phyloP scores from a whole-genome alignment of 768 basidiomycete species.

The Thelephora ganbajun region DNA sequence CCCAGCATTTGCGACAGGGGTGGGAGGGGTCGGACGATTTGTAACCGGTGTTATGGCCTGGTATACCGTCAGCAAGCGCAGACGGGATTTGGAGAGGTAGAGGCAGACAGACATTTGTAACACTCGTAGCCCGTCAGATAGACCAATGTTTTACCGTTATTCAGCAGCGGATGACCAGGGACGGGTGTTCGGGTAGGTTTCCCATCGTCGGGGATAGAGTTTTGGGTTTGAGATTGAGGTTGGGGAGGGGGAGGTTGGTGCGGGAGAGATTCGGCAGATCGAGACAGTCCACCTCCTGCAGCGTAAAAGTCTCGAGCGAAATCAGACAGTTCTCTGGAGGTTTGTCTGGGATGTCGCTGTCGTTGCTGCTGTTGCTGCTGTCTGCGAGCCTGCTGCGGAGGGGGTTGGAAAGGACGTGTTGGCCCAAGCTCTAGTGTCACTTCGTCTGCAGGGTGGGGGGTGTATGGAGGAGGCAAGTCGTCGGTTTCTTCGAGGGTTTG shows the following conservation, averaged over 20 bases:
- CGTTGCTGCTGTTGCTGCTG: not conserved
- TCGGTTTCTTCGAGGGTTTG: conserved; percentile 18
- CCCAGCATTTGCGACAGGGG: conserved; percentile 68
- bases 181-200: conserved; percentile 49
- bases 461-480: conserved; percentile 63
- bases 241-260: conserved; percentile 10
- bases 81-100: not conserved
- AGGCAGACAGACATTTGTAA: conserved; percentile 48
- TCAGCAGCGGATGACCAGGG: conserved; percentile 55
- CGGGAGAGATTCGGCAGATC: not conserved
- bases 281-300: conserved; percentile 26
- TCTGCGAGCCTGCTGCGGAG: conserved; percentile 2
- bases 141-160: conserved; percentile 46
- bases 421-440: conserved; percentile 51
- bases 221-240: not conserved
- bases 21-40: conserved; percentile 50
- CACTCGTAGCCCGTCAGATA: conserved; percentile 56
- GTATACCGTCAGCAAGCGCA: not conserved
- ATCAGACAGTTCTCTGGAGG: conserved; percentile 24
- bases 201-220: conserved; percentile 29
- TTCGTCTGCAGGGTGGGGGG: conserved; percentile 47
- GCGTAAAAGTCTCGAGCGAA: conserved; percentile 55
- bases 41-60: conserved; percentile 67
- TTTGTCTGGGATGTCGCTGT: conserved; percentile 9
- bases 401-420: conserved; percentile 7